Evolutionary conservation across 2,329 filamentous ascomycete species (phyloP), one percentile per base, ranked within the genome.

Genomic region (Claviceps spartinae): DNA sequence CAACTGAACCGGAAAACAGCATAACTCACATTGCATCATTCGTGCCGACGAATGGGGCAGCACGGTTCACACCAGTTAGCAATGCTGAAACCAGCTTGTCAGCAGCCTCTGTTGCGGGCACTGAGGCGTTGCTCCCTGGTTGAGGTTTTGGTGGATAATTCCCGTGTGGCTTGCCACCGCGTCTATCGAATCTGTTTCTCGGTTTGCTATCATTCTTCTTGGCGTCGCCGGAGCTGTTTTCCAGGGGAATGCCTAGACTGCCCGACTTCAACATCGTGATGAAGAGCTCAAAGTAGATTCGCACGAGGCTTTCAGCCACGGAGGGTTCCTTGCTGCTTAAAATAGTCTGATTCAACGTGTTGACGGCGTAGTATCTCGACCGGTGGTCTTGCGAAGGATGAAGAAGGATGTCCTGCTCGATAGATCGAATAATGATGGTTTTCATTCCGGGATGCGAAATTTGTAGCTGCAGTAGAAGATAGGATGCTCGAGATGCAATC

Each of bases 301-400:
- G 82, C 41, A 98, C 74, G 14, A 98, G 75, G 50, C 85, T 81
- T 62, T 86, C 83, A 7, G 90, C 90, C 18, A 95, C 78, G 18
- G 81, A 76, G 41, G 89, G 84, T 62, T 97, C 91, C 61, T 85
- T 93, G 51, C 72, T 79, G 66, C 87, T 95, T 48, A 98, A 70
- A 48, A 97, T 90, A 0, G 91, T 97, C 69, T 98, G 94, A 65
- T 98, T 98, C 48, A 98, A 75, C 0, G 93, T 97, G 65, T 96
- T 96, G 65, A 95, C 83, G 37, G 88, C 90, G 67, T 95, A 96
- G 69, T 98, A 98, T 64, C 88, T 94, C 42, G 91, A 88, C 60
- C 94, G 86, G 38, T 85, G 75, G 62, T 82, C 91, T 67, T 97
- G 93, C 11, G 88, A 86, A 0, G 90, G 87, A 50, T 88, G 82